phyloP scores from a whole-genome alignment of 306 rosid genomes.

The Pyrus communis region DNA sequence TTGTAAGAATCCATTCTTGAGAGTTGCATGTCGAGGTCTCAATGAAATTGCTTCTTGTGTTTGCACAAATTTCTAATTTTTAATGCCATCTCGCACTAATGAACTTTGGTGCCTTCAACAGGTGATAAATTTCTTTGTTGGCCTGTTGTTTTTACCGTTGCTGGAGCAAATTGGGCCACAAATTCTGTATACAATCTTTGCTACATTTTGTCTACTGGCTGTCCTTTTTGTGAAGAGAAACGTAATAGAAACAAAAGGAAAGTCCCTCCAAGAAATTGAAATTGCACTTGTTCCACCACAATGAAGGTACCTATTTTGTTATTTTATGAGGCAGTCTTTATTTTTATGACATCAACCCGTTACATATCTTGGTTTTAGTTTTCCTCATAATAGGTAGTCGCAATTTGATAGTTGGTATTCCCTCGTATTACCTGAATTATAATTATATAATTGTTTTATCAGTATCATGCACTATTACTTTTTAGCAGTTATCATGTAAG shows the following conservation, averaged over 20 bases:
- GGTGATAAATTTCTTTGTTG: conserved; percentile 81
- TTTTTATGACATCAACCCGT: background rate
- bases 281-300: conserved; percentile 50
- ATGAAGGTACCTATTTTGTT: conserved; percentile 18
- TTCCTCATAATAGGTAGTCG: background rate
- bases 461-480: background rate
- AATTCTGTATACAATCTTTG: conserved; percentile 47
- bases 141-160: conserved; percentile 59
- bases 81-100: background rate
- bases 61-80: background rate
- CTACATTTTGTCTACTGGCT: conserved; percentile 45
- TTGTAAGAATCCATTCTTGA: background rate
- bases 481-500: background rate
- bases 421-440: background rate
- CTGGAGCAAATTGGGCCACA: conserved; percentile 67
- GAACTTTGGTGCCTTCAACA: conserved; percentile 18
- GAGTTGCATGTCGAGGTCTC: background rate
- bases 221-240: conserved; percentile 65
- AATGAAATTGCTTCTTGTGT: background rate
- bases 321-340: background rate
- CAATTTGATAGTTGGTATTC: background rate
- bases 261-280: conserved; percentile 90
- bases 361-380: background rate
- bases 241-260: conserved; percentile 81
- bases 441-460: background rate